These are phyloP conservation scores for Delphinella strobiligena DNA, from an alignment of 2,329 filamentous ascomycete genomes.

Conservation along the genomic window DNA sequence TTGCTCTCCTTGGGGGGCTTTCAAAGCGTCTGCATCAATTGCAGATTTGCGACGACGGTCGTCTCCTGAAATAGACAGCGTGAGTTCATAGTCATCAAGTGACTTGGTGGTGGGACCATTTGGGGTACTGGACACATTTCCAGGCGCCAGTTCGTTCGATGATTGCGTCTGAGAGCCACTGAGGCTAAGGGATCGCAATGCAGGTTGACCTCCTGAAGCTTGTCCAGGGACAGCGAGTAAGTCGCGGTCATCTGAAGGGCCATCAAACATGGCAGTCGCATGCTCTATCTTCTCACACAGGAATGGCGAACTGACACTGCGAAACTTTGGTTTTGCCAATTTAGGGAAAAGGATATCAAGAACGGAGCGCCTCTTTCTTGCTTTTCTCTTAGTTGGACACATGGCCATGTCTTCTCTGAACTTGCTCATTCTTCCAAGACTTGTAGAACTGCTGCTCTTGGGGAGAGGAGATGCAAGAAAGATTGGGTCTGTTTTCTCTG, in stretches of 20 bases:
- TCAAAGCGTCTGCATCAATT: constrained; percentile 4
- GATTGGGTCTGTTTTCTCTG: too few relatives aligned
- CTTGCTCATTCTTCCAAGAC: constrained; percentile 8
- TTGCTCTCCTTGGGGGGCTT: constrained; percentile 11
- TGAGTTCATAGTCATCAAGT: constrained; percentile 18
- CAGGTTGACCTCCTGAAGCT: not conserved
- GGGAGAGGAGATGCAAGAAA: too few relatives aligned
- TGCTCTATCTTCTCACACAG: constrained; percentile 5
- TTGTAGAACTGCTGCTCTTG: constrained; percentile 18
- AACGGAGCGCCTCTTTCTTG: constrained; percentile 18
- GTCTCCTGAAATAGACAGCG: constrained; percentile 16
- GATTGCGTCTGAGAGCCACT: not conserved
- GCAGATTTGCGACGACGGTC: constrained; percentile 17
- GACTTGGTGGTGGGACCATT: constrained; percentile 7
- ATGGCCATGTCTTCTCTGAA: constrained; percentile 9
- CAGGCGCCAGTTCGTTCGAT: not conserved
- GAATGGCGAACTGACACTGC: constrained; percentile 16
- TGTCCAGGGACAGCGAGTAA: constrained; percentile 11
- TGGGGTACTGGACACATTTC: not conserved
- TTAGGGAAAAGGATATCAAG: constrained; percentile 17
- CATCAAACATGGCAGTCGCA: constrained; percentile 11
- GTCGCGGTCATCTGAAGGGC: constrained; percentile 12
- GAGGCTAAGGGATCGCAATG: not conserved
- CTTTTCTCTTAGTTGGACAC: constrained; percentile 14
- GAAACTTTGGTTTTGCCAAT: constrained; percentile 12